A percentile compares a stretch with the other conserved stretches of the same genome.
Evolutionary conservation across 2,329 filamentous ascomycete species (phyloP).

Genomic region (Pseudocercospora fuligena): DNA sequence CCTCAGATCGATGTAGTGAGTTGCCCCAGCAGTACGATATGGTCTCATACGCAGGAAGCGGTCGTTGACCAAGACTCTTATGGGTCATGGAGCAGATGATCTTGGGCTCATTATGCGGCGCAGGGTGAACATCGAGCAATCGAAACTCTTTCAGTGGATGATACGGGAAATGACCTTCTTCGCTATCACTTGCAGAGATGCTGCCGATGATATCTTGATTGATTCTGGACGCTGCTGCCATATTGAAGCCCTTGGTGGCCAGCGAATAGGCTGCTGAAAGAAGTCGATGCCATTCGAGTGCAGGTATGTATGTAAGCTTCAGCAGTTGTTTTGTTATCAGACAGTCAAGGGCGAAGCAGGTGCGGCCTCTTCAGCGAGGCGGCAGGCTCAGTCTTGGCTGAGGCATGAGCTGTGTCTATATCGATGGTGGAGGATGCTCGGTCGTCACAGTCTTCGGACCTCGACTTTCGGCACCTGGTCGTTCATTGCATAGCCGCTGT

Average conservation of each 20-base stretch:
- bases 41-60: not conserved
- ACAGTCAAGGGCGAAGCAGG: not conserved
- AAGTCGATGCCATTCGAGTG: not conserved
- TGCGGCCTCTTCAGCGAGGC: not conserved
- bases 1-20: not conserved
- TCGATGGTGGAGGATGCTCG: not conserved
- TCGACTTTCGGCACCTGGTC: not conserved
- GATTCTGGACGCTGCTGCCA: not conserved
- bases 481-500: not conserved
- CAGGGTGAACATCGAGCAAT: not conserved
- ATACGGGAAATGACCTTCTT: not conserved
- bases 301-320: too few species aligned
- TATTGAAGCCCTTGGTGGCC: not conserved
- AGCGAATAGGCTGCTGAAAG: not conserved
- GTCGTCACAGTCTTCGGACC: not conserved
- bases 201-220: not conserved
- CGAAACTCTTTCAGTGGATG: not conserved
- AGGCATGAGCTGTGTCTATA: not conserved
- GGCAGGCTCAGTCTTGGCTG: not conserved
- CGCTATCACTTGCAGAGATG: not conserved
- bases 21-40: not conserved
- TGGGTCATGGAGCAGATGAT: not conserved
- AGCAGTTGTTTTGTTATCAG: too few species aligned
- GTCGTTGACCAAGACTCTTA: not conserved
- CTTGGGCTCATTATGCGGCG: not conserved